A percentile compares a stretch with the other conserved stretches of the same genome.
Conservation (phyloP, 805 yeast genomes). For the Candida xyloterini region DNA sequence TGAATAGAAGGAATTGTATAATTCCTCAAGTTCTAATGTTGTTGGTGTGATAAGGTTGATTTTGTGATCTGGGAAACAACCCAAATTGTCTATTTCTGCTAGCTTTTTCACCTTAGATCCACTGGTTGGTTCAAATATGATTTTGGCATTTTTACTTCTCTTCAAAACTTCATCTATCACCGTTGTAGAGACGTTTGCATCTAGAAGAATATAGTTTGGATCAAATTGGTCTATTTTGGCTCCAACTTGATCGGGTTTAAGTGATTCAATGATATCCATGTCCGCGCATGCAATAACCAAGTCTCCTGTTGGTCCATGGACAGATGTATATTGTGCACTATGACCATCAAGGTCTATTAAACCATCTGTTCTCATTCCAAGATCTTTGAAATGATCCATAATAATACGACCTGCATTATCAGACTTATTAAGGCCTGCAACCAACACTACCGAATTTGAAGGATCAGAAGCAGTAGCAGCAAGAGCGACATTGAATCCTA, state of each 20-base stretch:
- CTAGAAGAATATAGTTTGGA: slow-evolving; percentile 57
- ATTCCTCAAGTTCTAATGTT: slow-evolving; percentile 51
- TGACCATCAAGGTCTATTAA: slow-evolving; percentile 26
- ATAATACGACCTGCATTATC: slow-evolving; percentile 52
- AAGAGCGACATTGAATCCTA: slow-evolving; percentile 74
- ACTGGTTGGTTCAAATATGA: slow-evolving; percentile 78
- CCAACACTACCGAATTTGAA: slow-evolving; percentile 36
- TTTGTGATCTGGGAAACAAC: slow-evolving; percentile 46
- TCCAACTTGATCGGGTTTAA: slow-evolving; percentile 42
- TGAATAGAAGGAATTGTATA: slow-evolving; percentile 48
- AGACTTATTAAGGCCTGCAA: slow-evolving; percentile 56
- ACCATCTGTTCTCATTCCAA: slow-evolving; percentile 39
- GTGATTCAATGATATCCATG: slow-evolving; percentile 64
- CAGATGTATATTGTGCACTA: slow-evolving; percentile 74
- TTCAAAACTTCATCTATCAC: slow-evolving; percentile 39
- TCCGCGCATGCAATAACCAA: slow-evolving; percentile 79
- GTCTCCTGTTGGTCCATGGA: slow-evolving; percentile 59
- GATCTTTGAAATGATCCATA: slow-evolving; percentile 26
- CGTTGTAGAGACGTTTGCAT: slow-evolving; percentile 58
- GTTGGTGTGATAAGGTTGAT: slow-evolving; percentile 67
- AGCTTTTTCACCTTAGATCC: slow-evolving; percentile 55
- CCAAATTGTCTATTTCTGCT: slow-evolving; percentile 33
- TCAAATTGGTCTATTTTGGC: slow-evolving; percentile 37
- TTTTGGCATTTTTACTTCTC: slow-evolving; percentile 26
- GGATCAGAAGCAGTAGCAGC: slow-evolving; percentile 45